Evolutionary conservation across 208 protist species (phyloP).

Genomic region (Leishmania arabica): DNA sequence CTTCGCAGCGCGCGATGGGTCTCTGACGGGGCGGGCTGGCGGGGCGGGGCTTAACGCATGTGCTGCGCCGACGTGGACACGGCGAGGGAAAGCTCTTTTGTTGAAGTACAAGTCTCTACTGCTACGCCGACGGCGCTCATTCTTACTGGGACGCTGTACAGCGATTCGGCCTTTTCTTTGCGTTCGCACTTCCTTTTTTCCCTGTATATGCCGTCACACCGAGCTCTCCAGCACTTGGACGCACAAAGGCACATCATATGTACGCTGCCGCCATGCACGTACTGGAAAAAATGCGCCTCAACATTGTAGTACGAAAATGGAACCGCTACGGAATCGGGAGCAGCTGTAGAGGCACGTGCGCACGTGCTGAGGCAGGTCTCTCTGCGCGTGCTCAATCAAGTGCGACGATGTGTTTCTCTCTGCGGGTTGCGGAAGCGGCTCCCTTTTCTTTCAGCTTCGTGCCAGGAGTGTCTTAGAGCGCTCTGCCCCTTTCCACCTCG

Average conservation of each 20-base stretch:
- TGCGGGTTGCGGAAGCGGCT: neutral
- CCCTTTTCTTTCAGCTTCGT: neutral
- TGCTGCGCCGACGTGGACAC: neutral
- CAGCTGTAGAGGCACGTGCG: neutral
- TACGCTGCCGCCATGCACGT: neutral
- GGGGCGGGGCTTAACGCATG: neutral
- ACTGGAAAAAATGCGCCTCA: neutral
- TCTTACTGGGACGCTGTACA: neutral
- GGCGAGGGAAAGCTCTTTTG: neutral
- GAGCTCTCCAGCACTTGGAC: neutral
- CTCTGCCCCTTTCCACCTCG: neutral
- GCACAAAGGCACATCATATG: no score
- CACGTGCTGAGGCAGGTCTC: neutral
- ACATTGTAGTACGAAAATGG: no score
- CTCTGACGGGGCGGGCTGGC: neutral
- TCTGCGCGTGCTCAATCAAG: neutral
- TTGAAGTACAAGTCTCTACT: neutral
- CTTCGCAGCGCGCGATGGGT: neutral
- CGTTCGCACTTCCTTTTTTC: constrained; percentile 2
- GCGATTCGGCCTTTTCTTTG: constrained; percentile 4
- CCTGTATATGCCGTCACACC: neutral
- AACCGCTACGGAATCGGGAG: neutral
- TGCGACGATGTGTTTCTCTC: neutral
- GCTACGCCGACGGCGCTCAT: neutral
- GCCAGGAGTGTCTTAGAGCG: neutral